Conservation (phyloP, 73 alveolate species). For the Urostyla sp. region DNA sequence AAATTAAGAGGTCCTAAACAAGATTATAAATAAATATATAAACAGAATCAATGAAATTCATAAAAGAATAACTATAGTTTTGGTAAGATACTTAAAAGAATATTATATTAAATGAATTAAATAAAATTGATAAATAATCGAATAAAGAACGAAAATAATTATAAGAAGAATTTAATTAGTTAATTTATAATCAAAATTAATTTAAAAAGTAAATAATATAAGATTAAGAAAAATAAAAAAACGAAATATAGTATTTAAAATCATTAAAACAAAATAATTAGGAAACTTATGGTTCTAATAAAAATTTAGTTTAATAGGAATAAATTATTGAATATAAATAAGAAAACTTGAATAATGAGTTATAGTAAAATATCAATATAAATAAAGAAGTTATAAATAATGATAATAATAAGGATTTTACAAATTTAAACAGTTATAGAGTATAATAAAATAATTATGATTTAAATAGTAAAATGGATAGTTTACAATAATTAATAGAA, state of each 20-base stretch:
- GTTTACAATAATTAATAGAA: neutral
- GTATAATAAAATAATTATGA: neutral
- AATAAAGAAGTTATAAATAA: too few relatives aligned
- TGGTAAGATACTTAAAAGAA: neutral
- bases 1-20: neutral
- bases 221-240: neutral
- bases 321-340: too few relatives aligned
- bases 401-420: too few relatives aligned
- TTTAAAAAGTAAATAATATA: too few relatives aligned
- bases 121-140: neutral
- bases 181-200: neutral
- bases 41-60: neutral
- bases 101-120: neutral
- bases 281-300: neutral
- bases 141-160: neutral
- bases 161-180: neutral
- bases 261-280: neutral
- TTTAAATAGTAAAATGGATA: neutral
- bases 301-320: neutral
- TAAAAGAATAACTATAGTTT: neutral
- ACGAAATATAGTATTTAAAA: neutral
- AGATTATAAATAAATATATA: neutral
- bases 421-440: too few relatives aligned
- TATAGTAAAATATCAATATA: too few relatives aligned
- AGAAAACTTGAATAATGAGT: too few relatives aligned